phyloP scores from a whole-genome alignment of 2,329 filamentous ascomycete species.

The Penicillium sp. region DNA sequence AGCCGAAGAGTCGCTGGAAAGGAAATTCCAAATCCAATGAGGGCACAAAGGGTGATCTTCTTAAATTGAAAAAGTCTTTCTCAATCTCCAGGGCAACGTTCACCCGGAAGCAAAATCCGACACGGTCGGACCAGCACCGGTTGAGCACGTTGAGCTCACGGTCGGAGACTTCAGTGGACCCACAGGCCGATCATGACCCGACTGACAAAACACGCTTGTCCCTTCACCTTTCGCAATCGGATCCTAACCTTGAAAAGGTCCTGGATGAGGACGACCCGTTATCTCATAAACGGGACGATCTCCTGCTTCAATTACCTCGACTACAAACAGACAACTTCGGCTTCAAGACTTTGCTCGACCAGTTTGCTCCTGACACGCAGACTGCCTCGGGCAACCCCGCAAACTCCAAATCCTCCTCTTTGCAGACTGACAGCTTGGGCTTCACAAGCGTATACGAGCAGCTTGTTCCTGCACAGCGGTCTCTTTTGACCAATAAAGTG shows the following conservation, averaged over 20 bases:
- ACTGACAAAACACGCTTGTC: neutral
- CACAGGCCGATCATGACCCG: neutral
- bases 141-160: slow-evolving; percentile 8
- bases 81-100: neutral
- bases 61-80: slow-evolving; percentile 1
- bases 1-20: slow-evolving; percentile 1
- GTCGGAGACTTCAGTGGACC: slow-evolving; percentile 14
- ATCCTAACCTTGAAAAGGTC: slow-evolving; percentile 7
- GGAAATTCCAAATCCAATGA: neutral
- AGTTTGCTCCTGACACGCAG: neutral
- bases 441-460: neutral
- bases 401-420: neutral
- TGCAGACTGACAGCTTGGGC: neutral
- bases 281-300: slow-evolving; percentile 10
- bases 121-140: neutral
- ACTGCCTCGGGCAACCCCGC: neutral
- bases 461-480: neutral
- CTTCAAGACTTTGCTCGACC: slow-evolving; percentile 8
- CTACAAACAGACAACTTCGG: slow-evolving; percentile 18
- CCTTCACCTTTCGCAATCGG: slow-evolving; percentile 4
- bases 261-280: slow-evolving; percentile 1
- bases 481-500: neutral
- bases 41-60: neutral
- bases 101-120: neutral
- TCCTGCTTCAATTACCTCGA: slow-evolving; percentile 22